Base-by-base conservation (phyloP, 2,329 filamentous ascomycete species). In the Pseudopithomyces chartarum region DNA sequence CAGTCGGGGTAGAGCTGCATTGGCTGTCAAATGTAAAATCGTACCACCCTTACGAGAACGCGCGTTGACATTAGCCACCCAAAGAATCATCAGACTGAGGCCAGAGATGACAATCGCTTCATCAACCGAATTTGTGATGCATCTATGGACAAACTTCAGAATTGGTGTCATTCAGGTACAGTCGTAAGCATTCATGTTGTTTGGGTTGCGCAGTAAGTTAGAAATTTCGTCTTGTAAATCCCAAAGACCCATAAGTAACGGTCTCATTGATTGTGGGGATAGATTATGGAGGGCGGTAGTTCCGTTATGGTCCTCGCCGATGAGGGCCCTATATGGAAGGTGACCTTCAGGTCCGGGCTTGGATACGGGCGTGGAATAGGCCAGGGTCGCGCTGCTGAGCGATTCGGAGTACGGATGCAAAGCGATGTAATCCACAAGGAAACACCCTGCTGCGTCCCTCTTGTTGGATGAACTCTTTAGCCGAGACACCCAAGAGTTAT, bases 381-480 rank as follows among this genome's bases (percentile, higher is more conserved):
- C n/a, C n/a, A 49, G 22, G 2, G 7, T 6, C 15, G 3, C 32
- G 6, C 22, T 20, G 12, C 13, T 15, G 12, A 51, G 7, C 17
- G 40, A 6, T 13, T 40, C 32, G 32, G 4, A 39, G 19, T 26
- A 15, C n/a, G 50, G 50, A n/a, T 52, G 15, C 6, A 45, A 8
- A 2, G 50, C 39, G 3, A 52, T 15, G 39, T 44, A 45, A n/a
- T 52, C 50, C 23, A 52, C 45, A 6, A 52, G 50, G 19, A 52
- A 52, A 29, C 23, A 36, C 23, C 39, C 50, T 13, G 50, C 34
- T 22, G 50, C 26, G 23, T 52, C 50, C 26, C 50, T 19, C n/a
- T 20, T 19, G 8, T 13, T 23, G n/a, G 50, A 34, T 2, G 45
- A 26, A 3, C 3, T 12, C 3, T 17, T 4, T 39, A 52, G 15